phyloP scores from a whole-genome alignment of 2,329 filamentous ascomycete genomes.

The Diaporthe citrichinensis region DNA sequence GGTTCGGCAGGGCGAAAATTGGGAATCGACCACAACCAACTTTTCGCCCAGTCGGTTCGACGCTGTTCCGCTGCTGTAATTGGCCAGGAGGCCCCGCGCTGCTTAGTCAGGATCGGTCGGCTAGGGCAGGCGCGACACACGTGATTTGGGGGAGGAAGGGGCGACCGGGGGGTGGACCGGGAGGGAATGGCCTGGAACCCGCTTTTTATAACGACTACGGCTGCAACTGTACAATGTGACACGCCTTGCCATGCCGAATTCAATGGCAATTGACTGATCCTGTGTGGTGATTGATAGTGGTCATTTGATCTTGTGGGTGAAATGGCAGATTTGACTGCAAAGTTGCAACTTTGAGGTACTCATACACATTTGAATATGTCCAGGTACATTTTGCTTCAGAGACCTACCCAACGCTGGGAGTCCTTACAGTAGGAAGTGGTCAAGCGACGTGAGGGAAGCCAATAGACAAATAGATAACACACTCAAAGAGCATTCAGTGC shows the following conservation, averaged over 20 bases:
- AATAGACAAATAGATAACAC: neutral
- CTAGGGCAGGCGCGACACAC: conserved; percentile 29
- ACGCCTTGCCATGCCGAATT: neutral
- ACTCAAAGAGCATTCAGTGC: neutral
- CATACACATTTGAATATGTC: neutral
- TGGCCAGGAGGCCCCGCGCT: neutral
- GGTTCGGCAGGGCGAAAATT: conserved; percentile 21
- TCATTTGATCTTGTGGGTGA: too few relatives aligned
- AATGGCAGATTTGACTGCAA: neutral
- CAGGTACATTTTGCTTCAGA: neutral
- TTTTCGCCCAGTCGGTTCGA: conserved; percentile 25
- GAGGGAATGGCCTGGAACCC: neutral
- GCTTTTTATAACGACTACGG: neutral
- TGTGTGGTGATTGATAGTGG: neutral
- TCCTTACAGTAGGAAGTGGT: neutral
- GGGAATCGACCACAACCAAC: conserved; percentile 33
- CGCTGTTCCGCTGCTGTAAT: neutral
- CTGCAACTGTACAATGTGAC: neutral
- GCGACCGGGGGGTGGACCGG: neutral
- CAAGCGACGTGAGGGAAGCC: neutral
- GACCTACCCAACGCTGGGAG: neutral
- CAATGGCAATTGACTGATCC: neutral
- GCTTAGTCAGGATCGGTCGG: neutral
- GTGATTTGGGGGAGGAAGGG: conserved; percentile 7
- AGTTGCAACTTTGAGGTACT: neutral